These are phyloP conservation scores for Carex parvula DNA, from an alignment of 176 grass and related monocot species.

Conservation along the genomic window DNA sequence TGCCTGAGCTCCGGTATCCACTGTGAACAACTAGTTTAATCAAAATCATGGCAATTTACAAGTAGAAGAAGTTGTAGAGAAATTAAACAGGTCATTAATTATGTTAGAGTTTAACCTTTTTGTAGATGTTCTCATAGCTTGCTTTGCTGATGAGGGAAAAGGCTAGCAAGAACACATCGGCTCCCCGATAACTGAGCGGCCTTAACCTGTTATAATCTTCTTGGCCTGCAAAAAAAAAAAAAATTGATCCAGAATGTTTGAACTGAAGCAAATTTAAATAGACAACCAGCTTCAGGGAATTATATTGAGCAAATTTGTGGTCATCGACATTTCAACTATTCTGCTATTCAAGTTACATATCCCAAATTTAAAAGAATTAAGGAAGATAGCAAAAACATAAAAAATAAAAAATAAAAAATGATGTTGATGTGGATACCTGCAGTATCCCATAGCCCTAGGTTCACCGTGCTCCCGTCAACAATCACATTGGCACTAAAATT, in stretches of 20 bases:
- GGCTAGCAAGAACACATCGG: conserved; percentile 37
- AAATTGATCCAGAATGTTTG: neutral
- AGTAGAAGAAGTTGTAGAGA: neutral
- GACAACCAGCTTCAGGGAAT: too few species aligned
- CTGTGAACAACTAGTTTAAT: conserved; percentile 29
- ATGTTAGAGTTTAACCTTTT: conserved; percentile 28
- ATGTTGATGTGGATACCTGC: conserved; percentile 19
- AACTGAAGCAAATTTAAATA: too few species aligned
- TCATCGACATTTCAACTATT: neutral
- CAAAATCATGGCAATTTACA: neutral
- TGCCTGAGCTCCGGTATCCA: conserved; percentile 77
- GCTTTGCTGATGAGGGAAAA: conserved; percentile 38
- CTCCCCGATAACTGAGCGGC: conserved; percentile 36
- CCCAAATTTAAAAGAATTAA: neutral
- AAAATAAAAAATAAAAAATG: neutral
- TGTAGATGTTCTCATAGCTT: conserved; percentile 35
- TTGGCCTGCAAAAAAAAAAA: conserved; percentile 3
- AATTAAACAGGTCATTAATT: neutral
- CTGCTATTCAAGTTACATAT: neutral
- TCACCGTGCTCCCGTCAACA: conserved; percentile 37
- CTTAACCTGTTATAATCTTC: conserved; percentile 40
- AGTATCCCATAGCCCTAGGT: conserved; percentile 39
- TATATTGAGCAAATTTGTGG: too few species aligned
- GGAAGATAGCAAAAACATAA: neutral
- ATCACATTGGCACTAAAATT: conserved; percentile 43